Conservation (phyloP, 2,329 filamentous ascomycete species). For the Fusarium sp. region DNA sequence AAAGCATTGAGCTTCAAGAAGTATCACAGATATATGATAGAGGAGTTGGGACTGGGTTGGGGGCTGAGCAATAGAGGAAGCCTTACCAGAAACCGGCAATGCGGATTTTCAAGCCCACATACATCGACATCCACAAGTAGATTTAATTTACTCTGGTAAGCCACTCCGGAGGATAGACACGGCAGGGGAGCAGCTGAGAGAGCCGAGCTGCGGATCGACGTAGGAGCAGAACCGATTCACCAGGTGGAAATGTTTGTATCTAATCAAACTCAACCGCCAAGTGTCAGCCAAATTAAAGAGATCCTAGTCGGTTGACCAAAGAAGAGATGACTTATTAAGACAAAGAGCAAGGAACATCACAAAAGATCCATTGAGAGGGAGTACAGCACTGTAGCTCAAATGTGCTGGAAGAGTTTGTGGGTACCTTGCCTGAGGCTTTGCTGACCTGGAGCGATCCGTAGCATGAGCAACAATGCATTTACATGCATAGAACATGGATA, state of each 20-base stretch:
- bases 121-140: constrained; percentile 22
- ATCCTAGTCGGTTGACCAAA: constrained; percentile 1
- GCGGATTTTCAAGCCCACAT: constrained; percentile 16
- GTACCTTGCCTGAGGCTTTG: constrained; percentile 28
- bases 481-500: constrained; percentile 34
- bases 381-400: constrained; percentile 35
- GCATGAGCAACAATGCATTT: constrained; percentile 37
- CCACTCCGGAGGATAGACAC: constrained; percentile 23
- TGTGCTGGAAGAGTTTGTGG: constrained; percentile 31
- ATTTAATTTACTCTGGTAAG: constrained; percentile 24
- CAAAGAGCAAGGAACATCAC: constrained; percentile 24
- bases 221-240: constrained; percentile 10
- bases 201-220: constrained; percentile 9
- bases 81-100: constrained; percentile 31
- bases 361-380: constrained; percentile 24
- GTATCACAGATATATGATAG: constrained; percentile 36
- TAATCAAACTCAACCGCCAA: constrained; percentile 28
- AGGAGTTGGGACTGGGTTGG: constrained; percentile 21
- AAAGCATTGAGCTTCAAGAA: constrained; percentile 6
- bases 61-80: constrained; percentile 36
- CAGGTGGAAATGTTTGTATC: neutral
- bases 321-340: constrained; percentile 11
- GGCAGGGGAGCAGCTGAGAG: constrained; percentile 16
- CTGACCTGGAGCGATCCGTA: constrained; percentile 22
- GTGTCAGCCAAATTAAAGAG: constrained; percentile 15